These are phyloP conservation scores for Aspergillus glaucus DNA, from an alignment of 2,329 filamentous ascomycete genomes.

Conservation along the genomic window DNA sequence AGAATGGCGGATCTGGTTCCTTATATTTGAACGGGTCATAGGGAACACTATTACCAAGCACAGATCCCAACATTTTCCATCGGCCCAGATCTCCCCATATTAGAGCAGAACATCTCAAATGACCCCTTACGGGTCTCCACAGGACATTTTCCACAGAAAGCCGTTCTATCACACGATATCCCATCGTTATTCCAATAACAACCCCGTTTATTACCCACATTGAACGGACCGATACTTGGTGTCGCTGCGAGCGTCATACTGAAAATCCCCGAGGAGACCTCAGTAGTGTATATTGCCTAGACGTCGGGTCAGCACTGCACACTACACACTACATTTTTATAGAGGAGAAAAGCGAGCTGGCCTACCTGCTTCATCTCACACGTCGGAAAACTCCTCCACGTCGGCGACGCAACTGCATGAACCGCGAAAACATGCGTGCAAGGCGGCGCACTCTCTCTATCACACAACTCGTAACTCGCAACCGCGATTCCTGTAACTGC, in stretches of 20 bases:
- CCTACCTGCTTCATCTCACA: not conserved
- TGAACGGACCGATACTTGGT: not conserved
- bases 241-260: not conserved
- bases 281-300: not conserved
- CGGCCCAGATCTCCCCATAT: no score
- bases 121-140: not conserved
- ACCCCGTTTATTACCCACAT: not conserved
- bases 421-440: not conserved
- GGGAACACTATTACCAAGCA: not conserved
- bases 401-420: not conserved
- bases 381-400: no score
- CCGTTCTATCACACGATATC: not conserved
- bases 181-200: not conserved
- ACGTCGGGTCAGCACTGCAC: not conserved
- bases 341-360: not conserved
- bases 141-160: not conserved
- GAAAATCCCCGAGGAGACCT: not conserved
- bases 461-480: not conserved
- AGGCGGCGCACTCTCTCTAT: not conserved
- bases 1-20: no score
- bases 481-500: not conserved
- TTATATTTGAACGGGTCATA: not conserved
- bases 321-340: no score
- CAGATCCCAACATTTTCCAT: not conserved
- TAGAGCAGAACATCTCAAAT: not conserved